Evolutionary conservation across 306 rosid genomes (phyloP).

Genomic region (Rosa persica): DNA sequence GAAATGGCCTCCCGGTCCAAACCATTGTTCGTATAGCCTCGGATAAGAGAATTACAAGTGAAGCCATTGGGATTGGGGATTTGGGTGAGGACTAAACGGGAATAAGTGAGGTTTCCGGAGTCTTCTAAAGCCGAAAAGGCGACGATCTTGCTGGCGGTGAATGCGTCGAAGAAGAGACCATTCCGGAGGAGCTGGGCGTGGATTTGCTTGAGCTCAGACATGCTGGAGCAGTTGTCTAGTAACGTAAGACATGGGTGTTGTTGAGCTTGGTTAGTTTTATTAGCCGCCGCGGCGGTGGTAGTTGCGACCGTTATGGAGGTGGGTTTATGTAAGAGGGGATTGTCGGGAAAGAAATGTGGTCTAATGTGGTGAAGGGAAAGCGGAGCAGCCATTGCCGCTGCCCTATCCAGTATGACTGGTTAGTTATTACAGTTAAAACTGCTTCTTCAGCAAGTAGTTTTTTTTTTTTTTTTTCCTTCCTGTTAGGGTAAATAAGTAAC

Average conservation of each 20-base stretch:
- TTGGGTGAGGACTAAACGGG: slow-evolving; percentile 20
- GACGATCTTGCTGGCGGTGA: slow-evolving; percentile 18
- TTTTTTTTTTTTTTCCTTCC: neutral
- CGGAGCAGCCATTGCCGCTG: slow-evolving; percentile 20
- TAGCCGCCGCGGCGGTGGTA: neutral
- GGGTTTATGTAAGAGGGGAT: neutral
- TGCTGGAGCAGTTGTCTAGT: slow-evolving; percentile 20
- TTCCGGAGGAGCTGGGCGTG: slow-evolving; percentile 28
- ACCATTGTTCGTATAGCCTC: slow-evolving; percentile 16
- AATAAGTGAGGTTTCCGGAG: slow-evolving; percentile 13
- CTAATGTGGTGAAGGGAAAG: slow-evolving; percentile 14
- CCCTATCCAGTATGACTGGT: neutral
- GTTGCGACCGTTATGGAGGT: neutral
- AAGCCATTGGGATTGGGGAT: slow-evolving; percentile 24
- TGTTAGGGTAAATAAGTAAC: neutral
- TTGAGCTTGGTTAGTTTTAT: slow-evolving; percentile 14
- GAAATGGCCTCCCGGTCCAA: slow-evolving; percentile 4
- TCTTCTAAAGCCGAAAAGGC: slow-evolving; percentile 22
- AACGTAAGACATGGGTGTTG: slow-evolving; percentile 23
- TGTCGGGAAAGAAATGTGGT: slow-evolving; percentile 3
- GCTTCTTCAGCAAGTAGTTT: neutral
- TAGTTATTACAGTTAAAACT: slow-evolving; percentile 4
- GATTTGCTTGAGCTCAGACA: slow-evolving; percentile 30
- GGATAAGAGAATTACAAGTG: slow-evolving; percentile 25
- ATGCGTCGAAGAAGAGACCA: slow-evolving; percentile 26